A percentile compares a stretch with the other conserved stretches of the same genome.
Conservation (phyloP, 129 eudicot genomes). For the Chrysanthemum makinoi region DNA sequence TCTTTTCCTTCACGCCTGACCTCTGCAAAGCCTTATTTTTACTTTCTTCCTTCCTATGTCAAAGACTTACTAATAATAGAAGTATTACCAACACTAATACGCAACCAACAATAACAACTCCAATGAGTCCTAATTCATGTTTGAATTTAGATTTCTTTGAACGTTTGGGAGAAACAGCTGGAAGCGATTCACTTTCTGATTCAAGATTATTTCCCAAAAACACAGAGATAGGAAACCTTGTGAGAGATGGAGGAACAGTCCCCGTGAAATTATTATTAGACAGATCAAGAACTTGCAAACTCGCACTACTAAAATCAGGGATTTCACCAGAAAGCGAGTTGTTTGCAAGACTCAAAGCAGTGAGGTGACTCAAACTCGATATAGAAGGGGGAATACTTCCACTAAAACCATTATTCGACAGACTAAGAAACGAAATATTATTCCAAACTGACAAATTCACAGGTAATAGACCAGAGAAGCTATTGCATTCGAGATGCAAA, state of each 20-base stretch:
- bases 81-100: constrained; percentile 44
- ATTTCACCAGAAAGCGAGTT: constrained; percentile 80
- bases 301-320: constrained; percentile 61
- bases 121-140: constrained; percentile 49
- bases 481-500: constrained; percentile 65
- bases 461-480: constrained; percentile 69
- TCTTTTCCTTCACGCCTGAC: constrained; percentile 39
- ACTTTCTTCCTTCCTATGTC: constrained; percentile 36
- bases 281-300: constrained; percentile 58
- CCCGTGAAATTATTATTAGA: constrained; percentile 76
- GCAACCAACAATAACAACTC: constrained; percentile 64
- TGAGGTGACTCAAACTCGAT: constrained; percentile 70
- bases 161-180: constrained; percentile 35
- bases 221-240: constrained; percentile 61
- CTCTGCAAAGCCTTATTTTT: constrained; percentile 14
- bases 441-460: constrained; percentile 62
- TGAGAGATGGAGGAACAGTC: constrained; percentile 52
- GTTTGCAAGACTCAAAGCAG: constrained; percentile 63
- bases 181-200: constrained; percentile 31
- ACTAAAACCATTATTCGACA: constrained; percentile 65
- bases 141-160: constrained; percentile 52
- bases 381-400: constrained; percentile 74
- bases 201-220: constrained; percentile 61
- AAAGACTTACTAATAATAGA: constrained; percentile 35
- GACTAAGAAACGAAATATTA: constrained; percentile 50